phyloP scores from a whole-genome alignment of 352 stramenopile species.

The Phytophthora ohioensis region DNA sequence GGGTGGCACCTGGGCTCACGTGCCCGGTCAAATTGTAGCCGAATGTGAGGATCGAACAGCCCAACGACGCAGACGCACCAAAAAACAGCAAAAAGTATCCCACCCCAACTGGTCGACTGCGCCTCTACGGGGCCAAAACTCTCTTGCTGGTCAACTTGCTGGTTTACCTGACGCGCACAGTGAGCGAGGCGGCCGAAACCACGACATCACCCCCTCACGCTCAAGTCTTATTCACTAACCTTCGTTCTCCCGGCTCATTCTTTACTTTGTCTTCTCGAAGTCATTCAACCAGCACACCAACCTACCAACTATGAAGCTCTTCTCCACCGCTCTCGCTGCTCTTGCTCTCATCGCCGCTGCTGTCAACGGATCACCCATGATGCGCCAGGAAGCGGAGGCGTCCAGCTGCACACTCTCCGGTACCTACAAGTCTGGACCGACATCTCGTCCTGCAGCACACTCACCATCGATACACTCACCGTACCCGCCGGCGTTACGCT shows the following conservation, averaged over 20 bases:
- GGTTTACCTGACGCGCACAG: too few relatives aligned
- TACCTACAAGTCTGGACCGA: constrained; percentile 41
- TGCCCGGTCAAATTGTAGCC: not conserved
- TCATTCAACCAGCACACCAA: not conserved
- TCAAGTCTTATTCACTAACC: too few relatives aligned
- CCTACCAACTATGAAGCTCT: constrained; percentile 29
- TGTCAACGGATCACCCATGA: constrained; percentile 25
- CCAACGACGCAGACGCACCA: not conserved
- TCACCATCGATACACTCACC: constrained; percentile 37
- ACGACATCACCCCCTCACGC: too few relatives aligned
- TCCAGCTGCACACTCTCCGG: constrained; percentile 40
- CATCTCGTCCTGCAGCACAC: constrained; percentile 37
- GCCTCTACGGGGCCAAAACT: not conserved
- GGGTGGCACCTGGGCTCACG: not conserved
- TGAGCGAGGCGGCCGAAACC: too few relatives aligned
- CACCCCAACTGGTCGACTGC: not conserved
- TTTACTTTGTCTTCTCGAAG: not conserved
- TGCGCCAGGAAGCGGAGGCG: constrained; percentile 22
- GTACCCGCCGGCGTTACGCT: constrained; percentile 44
- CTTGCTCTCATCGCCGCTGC: constrained; percentile 10
- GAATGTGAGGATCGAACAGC: not conserved
- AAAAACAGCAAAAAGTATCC: not conserved
- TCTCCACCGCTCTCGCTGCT: constrained; percentile 7
- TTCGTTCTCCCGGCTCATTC: constrained; percentile 1
- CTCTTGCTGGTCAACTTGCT: too few relatives aligned